These are phyloP conservation scores for Rutstroemia sp. DNA, from an alignment of 2,329 filamentous ascomycete species.

Conservation along the genomic window DNA sequence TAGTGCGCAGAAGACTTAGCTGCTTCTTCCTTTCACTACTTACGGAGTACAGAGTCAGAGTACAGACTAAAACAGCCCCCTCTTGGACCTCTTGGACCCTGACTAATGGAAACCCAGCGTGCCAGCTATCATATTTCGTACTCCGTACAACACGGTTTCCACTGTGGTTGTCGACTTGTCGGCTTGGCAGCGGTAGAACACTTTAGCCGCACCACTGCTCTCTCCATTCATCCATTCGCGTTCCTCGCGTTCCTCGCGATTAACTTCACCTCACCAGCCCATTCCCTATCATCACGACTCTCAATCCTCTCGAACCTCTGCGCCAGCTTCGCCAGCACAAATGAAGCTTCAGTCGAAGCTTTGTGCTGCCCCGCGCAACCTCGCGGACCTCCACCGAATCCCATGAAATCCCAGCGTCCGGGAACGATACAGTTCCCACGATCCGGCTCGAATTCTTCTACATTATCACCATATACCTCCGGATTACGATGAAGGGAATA, in stretches of 20 bases:
- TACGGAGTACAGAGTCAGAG: no score
- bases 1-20: no score
- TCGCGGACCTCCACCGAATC: slow-evolving; percentile 62
- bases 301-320: slow-evolving; percentile 10
- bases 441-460: slow-evolving; percentile 64
- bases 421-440: slow-evolving; percentile 59
- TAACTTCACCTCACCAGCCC: slow-evolving; percentile 7
- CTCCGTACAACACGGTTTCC: no score
- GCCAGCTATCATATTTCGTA: no score
- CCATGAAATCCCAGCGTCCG: slow-evolving; percentile 56
- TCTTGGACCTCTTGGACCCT: no score
- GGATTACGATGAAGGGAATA: slow-evolving; percentile 2
- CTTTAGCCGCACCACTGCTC: no score
- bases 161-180: no score
- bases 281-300: slow-evolving; percentile 1
- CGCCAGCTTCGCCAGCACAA: slow-evolving; percentile 12
- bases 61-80: no score
- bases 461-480: slow-evolving; percentile 59
- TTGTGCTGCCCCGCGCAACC: slow-evolving; percentile 54
- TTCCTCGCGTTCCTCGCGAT: slow-evolving; percentile 7
- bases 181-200: no score
- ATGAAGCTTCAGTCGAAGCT: slow-evolving; percentile 12
- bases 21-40: no score
- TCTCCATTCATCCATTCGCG: not conserved
- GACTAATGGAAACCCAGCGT: no score